phyloP scores from a whole-genome alignment of 495 filamentous ascomycete species.

The Arthonia radiata region DNA sequence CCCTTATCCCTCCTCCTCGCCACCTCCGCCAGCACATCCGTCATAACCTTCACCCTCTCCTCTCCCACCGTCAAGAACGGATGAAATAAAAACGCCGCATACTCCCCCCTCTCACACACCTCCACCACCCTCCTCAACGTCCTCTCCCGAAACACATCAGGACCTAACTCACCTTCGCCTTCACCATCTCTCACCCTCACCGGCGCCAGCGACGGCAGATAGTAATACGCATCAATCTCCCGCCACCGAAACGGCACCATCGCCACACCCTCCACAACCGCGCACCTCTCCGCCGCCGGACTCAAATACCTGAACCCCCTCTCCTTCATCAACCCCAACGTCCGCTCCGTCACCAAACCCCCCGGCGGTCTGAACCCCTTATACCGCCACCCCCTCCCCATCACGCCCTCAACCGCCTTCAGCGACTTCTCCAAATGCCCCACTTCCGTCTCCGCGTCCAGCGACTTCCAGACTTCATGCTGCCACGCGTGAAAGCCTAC shows the following conservation, averaged over 20 bases:
- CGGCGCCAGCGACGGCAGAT: constrained; percentile 5
- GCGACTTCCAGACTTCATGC: constrained; percentile 7
- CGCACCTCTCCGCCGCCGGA: constrained; percentile 5
- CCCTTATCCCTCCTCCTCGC: constrained; percentile 5
- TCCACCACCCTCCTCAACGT: constrained; percentile 5
- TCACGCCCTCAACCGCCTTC: neutral
- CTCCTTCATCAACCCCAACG: constrained; percentile 6
- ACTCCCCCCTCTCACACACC: constrained; percentile 6
- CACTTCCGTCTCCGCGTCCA: constrained; percentile 3
- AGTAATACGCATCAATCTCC: constrained; percentile 9
- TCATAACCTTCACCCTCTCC: constrained; percentile 5
- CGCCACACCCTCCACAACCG: constrained; percentile 3
- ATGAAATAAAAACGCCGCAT: constrained; percentile 7
- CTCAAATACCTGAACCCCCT: constrained; percentile 7
- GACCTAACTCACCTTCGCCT: constrained; percentile 1
- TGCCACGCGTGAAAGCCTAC: constrained; percentile 8
- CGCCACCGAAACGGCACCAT: constrained; percentile 8
- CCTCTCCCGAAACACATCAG: constrained; percentile 1
- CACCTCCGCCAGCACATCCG: constrained; percentile 4
- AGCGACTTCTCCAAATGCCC: constrained; percentile 2
- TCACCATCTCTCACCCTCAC: constrained; percentile 5
- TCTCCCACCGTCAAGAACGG: constrained; percentile 5
- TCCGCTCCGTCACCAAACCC: constrained; percentile 5
- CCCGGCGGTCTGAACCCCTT: constrained; percentile 7
- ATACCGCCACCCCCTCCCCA: constrained; percentile 3